phyloP scores from a whole-genome alignment of 2,329 filamentous ascomycete species.

The Cladosporium halotolerans region DNA sequence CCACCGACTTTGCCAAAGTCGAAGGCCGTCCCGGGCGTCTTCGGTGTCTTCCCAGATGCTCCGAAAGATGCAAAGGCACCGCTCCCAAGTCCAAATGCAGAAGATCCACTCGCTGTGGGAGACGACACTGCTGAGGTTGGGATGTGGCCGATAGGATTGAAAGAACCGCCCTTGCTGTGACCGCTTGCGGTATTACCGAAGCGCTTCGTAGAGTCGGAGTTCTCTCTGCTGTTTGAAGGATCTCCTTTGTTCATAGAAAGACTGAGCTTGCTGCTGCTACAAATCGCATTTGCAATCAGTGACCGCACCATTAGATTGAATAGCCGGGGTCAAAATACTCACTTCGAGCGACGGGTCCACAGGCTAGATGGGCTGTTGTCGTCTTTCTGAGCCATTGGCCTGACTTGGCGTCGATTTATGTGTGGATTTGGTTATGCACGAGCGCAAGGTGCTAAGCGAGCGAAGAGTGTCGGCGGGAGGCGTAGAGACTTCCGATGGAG shows the following conservation, averaged over 20 bases:
- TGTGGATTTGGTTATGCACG: conserved; percentile 1
- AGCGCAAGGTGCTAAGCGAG: conserved; percentile 10
- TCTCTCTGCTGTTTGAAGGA: conserved; percentile 43
- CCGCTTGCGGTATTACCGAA: conserved; percentile 61
- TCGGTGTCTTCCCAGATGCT: conserved; percentile 69
- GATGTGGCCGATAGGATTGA: conserved; percentile 68
- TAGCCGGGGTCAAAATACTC: conserved; percentile 33
- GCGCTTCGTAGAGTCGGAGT: conserved; percentile 61
- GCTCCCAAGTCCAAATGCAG: conserved; percentile 87
- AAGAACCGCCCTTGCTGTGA: conserved; percentile 67
- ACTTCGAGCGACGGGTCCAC: conserved; percentile 84
- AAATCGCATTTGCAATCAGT: conserved; percentile 25
- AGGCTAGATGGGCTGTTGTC: conserved; percentile 35
- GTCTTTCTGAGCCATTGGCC: conserved; percentile 28
- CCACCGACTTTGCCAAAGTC: conserved; percentile 59
- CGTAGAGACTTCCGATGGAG: conserved; percentile 9
- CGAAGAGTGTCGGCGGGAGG: conserved; percentile 5
- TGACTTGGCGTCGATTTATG: conserved; percentile 3
- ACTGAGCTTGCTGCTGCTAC: conserved; percentile 81
- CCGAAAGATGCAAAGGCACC: conserved; percentile 97
- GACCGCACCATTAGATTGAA: conserved; percentile 1
- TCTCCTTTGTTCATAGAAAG: conserved; percentile 66
- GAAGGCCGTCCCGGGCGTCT: conserved; percentile 66
- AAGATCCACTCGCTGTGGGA: conserved; percentile 70
- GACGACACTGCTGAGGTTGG: conserved; percentile 61